phyloP scores from a whole-genome alignment of 768 basidiomycete species.

The Pulveroboletus sp. region DNA sequence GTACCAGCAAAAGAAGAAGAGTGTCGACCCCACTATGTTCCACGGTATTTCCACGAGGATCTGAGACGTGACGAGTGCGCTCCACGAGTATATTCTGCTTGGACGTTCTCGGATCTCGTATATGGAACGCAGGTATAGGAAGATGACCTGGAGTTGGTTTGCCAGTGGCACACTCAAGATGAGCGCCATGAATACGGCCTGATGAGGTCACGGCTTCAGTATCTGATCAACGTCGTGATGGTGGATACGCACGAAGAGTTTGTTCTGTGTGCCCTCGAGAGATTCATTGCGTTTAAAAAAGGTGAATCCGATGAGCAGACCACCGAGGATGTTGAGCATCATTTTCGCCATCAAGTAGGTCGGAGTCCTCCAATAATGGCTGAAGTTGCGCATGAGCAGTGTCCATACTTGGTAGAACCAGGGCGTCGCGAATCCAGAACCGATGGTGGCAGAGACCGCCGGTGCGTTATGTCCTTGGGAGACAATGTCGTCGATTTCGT shows the following conservation, averaged over 20 bases:
- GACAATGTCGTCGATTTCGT: slow-evolving; percentile 46
- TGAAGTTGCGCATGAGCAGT: slow-evolving; percentile 42
- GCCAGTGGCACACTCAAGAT: slow-evolving; percentile 50
- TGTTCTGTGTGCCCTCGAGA: slow-evolving; percentile 59
- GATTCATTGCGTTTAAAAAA: slow-evolving; percentile 55
- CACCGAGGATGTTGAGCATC: slow-evolving; percentile 48
- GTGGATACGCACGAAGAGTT: slow-evolving; percentile 50
- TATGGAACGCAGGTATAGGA: slow-evolving; percentile 53
- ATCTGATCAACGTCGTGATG: neutral
- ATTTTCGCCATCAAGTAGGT: slow-evolving; percentile 60
- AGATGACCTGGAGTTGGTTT: slow-evolving; percentile 62
- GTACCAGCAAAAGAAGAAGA: slow-evolving; percentile 67
- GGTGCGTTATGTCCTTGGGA: slow-evolving; percentile 42
- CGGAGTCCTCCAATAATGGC: slow-evolving; percentile 53
- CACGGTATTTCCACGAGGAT: slow-evolving; percentile 57
- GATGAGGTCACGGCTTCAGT: neutral
- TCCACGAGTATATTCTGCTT: slow-evolving; percentile 64
- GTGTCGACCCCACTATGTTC: slow-evolving; percentile 53
- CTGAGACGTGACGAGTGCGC: slow-evolving; percentile 51
- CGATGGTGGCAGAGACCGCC: slow-evolving; percentile 34
- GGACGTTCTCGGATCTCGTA: slow-evolving; percentile 67
- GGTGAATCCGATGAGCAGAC: slow-evolving; percentile 58
- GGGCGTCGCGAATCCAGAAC: slow-evolving; percentile 48
- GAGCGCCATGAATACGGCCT: slow-evolving; percentile 56
- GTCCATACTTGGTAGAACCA: slow-evolving; percentile 48